A percentile compares a stretch with the other conserved stretches of the same genome.
These are phyloP conservation scores for Neonectria ditissima DNA, from an alignment of 2,329 filamentous ascomycete genomes.

Conservation along the genomic window DNA sequence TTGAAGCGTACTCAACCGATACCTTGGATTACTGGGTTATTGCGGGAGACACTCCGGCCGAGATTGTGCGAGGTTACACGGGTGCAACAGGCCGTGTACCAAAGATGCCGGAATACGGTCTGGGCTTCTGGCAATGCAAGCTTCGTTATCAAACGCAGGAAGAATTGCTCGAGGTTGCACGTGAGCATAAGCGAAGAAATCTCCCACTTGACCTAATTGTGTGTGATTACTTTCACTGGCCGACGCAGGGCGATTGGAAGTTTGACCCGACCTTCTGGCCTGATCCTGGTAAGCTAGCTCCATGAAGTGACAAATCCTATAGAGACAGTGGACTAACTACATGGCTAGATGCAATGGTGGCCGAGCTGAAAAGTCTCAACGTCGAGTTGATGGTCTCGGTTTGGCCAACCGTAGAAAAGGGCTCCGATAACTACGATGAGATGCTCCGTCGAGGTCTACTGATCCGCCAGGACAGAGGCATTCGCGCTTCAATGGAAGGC, in stretches of 20 bases:
- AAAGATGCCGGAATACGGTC: constrained; percentile 76
- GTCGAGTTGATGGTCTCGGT: constrained; percentile 77
- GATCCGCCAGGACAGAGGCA: constrained; percentile 70
- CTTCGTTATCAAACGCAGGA: constrained; percentile 75
- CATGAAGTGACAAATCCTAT: too few species aligned
- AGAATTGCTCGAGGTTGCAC: constrained; percentile 69
- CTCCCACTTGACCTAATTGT: constrained; percentile 75
- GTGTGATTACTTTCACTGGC: constrained; percentile 77
- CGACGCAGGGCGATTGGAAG: constrained; percentile 74
- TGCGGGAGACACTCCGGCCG: constrained; percentile 64
- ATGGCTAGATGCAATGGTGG: constrained; percentile 68
- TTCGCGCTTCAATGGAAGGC: constrained; percentile 69
- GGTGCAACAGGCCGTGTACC: constrained; percentile 69
- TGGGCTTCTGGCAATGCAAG: constrained; percentile 78
- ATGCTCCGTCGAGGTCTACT: constrained; percentile 72
- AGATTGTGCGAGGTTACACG: constrained; percentile 69
- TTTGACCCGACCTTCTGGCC: constrained; percentile 75
- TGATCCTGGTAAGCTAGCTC: constrained; percentile 64
- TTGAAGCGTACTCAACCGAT: constrained; percentile 69
- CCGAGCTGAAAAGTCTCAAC: constrained; percentile 67
- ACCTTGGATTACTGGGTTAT: constrained; percentile 74
- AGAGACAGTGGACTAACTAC: neutral
- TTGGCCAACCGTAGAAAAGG: constrained; percentile 74
- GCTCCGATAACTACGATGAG: constrained; percentile 69
- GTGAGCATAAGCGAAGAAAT: constrained; percentile 67